These are phyloP conservation scores for Penicillium sp. DNA, from an alignment of 2,329 filamentous ascomycete genomes.

Conservation along the genomic window DNA sequence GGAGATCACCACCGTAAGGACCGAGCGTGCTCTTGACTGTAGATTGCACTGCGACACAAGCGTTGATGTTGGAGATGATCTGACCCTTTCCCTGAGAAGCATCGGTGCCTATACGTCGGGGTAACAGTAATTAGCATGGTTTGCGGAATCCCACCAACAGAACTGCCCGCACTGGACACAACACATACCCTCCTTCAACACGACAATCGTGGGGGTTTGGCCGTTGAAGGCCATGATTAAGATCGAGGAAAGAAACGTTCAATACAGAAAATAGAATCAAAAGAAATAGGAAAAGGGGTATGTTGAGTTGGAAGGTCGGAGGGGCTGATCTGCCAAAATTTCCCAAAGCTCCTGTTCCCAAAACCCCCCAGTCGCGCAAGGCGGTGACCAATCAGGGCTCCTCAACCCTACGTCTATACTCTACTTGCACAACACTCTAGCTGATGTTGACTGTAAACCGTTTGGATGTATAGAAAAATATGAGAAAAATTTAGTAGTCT, in stretches of 20 bases:
- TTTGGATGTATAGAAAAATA: background rate
- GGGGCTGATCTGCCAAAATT: conserved; percentile 45
- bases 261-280: conserved; percentile 16
- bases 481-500: background rate
- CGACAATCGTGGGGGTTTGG: conserved; percentile 96
- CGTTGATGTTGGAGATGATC: conserved; percentile 97
- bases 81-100: conserved; percentile 96
- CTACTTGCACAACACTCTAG: background rate
- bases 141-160: conserved; percentile 22
- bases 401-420: conserved; percentile 6
- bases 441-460: background rate
- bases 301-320: conserved; percentile 31
- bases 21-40: conserved; percentile 96
- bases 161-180: conserved; percentile 22
- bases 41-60: conserved; percentile 90
- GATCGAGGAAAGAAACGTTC: conserved; percentile 23
- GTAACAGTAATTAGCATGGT: conserved; percentile 28
- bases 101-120: conserved; percentile 73
- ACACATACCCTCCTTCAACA: conserved; percentile 88
- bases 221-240: conserved; percentile 88
- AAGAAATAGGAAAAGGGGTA: conserved; percentile 25
- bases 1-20: conserved; percentile 92
- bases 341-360: conserved; percentile 40
- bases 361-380: conserved; percentile 32
- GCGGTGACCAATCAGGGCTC: conserved; percentile 37